Percentiles rank a stretch among this genome's conserved stretches.
These are phyloP conservation scores for Graphilbum fragrans DNA, from an alignment of 2,329 filamentous ascomycete genomes.

Conservation along the genomic window DNA sequence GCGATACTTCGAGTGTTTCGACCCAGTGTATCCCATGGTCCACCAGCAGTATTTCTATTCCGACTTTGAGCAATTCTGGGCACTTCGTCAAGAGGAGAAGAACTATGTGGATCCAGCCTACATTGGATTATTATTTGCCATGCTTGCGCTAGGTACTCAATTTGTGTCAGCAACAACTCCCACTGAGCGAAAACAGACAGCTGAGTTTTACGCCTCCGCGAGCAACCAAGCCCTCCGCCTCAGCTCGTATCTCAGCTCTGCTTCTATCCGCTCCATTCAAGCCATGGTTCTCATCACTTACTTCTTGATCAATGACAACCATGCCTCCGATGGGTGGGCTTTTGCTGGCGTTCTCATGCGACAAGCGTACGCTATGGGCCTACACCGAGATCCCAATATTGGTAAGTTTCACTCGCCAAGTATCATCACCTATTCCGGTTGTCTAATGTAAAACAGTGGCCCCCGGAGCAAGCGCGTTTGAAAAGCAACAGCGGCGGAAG, in stretches of 20 bases:
- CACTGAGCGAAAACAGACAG: conserved; percentile 57
- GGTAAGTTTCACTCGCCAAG: conserved; percentile 24
- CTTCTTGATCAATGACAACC: conserved; percentile 78
- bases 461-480: conserved; percentile 53
- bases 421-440: not conserved
- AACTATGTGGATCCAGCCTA: conserved; percentile 53
- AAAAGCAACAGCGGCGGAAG: conserved; percentile 69
- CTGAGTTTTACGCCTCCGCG: conserved; percentile 72
- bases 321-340: conserved; percentile 71
- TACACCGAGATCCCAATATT: conserved; percentile 69
- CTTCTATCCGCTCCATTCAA: conserved; percentile 61
- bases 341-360: conserved; percentile 68
- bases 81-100: conserved; percentile 43
- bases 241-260: conserved; percentile 64
- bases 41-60: conserved; percentile 64
- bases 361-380: conserved; percentile 70
- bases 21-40: conserved; percentile 72
- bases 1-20: conserved; percentile 58
- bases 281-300: conserved; percentile 76
- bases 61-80: conserved; percentile 72
- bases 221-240: conserved; percentile 66
- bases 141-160: conserved; percentile 68
- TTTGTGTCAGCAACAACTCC: conserved; percentile 52
- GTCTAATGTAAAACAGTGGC: conserved; percentile 34
- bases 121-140: conserved; percentile 61